Evolutionary conservation across 345 rosid species (phyloP), one percentile per base, ranked within the genome.

Genomic region (Garcia nutans): DNA sequence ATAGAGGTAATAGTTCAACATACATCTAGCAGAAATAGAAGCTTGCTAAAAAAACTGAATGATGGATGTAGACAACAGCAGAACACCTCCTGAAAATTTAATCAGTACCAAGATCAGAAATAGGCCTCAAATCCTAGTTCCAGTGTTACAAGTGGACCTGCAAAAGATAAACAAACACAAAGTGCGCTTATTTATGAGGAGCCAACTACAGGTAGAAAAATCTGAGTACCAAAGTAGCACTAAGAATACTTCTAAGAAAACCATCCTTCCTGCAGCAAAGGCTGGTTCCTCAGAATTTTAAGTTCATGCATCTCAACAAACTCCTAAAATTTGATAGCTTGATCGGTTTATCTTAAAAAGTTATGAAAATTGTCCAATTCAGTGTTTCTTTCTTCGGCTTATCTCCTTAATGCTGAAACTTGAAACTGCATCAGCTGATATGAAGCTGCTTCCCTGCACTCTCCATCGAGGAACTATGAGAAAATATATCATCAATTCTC

Each of bases 81-180:
- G 87, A 83, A 82, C 55, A 84, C 70, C 84, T 83, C 88, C 82
- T 76, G 74, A 81, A 81, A 81, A 84, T 80, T 81, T 76, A 77
- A 83, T 73, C 86, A 86, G 80, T 81, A 77, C 73, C 77, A 78
- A 80, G 82, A 71, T 74, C 84, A 78, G 84, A 72, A 42, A 41
- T 8, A 50, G 47, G 77, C 74, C 89, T 82, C 80, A 83, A 79
- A 82, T 75, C 78, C 57, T 74, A 84, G 81, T 83, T 80, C 82
- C 83, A 77, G n/a, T n/a, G n/a, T 85, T 83, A 82, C 80, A 84
- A 61, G 84, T 65, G 77, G 56, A 85, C 96, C 96, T 91, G 93
- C 91, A 89, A 83, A 37, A 81, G 83, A 84, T 82, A 70, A 78
- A 87, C 76, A 80, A 84, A 80, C 80, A 85, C 67, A 84, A 81